Base-by-base conservation (phyloP, 2,329 filamentous ascomycete species). In the Daldinia sp. region DNA sequence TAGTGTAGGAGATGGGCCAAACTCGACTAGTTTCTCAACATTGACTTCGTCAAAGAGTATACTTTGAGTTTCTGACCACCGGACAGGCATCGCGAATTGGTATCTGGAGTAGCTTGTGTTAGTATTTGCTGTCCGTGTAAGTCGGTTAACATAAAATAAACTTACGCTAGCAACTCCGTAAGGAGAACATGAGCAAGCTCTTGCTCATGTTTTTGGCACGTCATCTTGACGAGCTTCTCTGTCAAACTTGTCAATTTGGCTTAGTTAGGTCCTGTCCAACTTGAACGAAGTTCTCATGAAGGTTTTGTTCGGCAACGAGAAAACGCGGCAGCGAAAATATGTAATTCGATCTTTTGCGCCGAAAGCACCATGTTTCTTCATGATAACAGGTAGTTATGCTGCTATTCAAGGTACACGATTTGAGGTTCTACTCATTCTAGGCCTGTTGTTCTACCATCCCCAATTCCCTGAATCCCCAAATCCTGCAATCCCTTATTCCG, bases 131-230 rank as follows among this genome's bases (percentile, higher is more conserved):
- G 33, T 20, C 9, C 23, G 5, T 28, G 12, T 13, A 46, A 28
- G 1, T 61, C 9, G 20, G n/a, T n/a, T 33, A 44, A n/a, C 18
- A 10, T 37, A 23, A 23, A n/a, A 53, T 18, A 39, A 12, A 70
- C 69, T 68, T 61, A 72, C 69, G 69, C 69, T 46, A 72, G 39
- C 44, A 72, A 35, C 56, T 72, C 69, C 30, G 69, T 72, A 10
- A 72, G 67, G 69, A 72, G 69, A 57, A 72, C 69, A 66, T 72
- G 69, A 70, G 69, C 67, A 60, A 72, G 69, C 56, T 70, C 64
- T 55, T 66, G 64, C 59, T 72, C 64, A 62, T 68, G 61, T 9
- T 56, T 23, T 33, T 68, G 63, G n/a, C 60, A 30, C 15, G 30
- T 57, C 69, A 72, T 72, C 30, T 56, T 63, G 41, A 57, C 35